phyloP scores from a whole-genome alignment of 441 rosid genomes.

The Geranium incanum region DNA sequence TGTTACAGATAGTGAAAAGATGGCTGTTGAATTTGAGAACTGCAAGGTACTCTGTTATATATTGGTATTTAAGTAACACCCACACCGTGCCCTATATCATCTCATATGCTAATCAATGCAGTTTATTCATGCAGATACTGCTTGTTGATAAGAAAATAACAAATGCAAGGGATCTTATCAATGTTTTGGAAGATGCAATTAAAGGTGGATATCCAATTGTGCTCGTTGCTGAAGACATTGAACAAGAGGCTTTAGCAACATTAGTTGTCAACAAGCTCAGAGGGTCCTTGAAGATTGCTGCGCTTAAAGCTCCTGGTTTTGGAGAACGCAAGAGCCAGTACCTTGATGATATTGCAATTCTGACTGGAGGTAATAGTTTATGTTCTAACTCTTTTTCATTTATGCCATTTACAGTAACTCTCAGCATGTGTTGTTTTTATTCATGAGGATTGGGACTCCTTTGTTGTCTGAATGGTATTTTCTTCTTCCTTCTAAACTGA shows the following conservation, averaged over 20 bases:
- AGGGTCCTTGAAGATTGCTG: conserved; percentile 88
- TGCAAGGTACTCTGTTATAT: conserved; percentile 56
- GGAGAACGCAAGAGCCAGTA: conserved; percentile 95
- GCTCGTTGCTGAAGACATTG: conserved; percentile 89
- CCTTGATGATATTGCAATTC: conserved; percentile 89
- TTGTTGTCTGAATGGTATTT: conserved; percentile 13
- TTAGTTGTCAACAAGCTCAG: conserved; percentile 95
- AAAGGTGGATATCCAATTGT: conserved; percentile 63
- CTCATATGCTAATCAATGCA: background rate
- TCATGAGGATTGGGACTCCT: background rate
- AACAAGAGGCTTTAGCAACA: conserved; percentile 94
- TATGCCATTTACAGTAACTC: no score
- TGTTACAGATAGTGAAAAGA: conserved; percentile 89
- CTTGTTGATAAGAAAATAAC: conserved; percentile 93
- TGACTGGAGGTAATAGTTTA: conserved; percentile 58
- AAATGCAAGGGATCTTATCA: conserved; percentile 86
- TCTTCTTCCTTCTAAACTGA: background rate
- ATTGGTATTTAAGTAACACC: background rate
- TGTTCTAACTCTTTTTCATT: background rate
- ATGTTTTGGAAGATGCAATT: conserved; percentile 78
- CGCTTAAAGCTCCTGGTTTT: conserved; percentile 97
- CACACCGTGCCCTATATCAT: background rate
- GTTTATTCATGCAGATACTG: conserved; percentile 56
- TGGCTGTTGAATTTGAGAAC: conserved; percentile 86
- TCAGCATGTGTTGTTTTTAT: no score